These are phyloP conservation scores for Penicillium brevicompactum DNA, from an alignment of 2,329 filamentous ascomycete species.

Conservation along the genomic window DNA sequence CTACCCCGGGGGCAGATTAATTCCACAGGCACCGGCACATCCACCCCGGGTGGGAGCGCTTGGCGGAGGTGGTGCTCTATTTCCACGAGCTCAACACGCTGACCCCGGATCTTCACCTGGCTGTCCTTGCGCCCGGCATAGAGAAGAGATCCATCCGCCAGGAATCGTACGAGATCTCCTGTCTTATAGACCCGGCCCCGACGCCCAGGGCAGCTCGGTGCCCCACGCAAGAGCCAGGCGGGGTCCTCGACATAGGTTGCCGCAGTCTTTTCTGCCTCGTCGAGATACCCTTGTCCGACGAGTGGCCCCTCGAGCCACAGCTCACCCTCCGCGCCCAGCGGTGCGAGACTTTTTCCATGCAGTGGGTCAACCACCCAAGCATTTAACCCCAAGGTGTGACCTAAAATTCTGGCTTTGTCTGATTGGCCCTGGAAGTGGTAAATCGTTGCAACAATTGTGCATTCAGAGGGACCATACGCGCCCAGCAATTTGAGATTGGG, in stretches of 20 bases:
- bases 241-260: background rate
- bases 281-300: background rate
- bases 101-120: background rate
- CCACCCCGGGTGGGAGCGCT: background rate
- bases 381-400: background rate
- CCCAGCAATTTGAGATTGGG: background rate
- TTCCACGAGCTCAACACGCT: background rate
- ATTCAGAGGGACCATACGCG: conserved; percentile 1
- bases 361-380: background rate
- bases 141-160: background rate
- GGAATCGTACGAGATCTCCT: background rate
- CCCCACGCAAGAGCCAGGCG: background rate
- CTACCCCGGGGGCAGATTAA: background rate
- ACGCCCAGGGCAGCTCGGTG: background rate
- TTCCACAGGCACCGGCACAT: background rate
- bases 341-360: background rate
- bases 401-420: background rate
- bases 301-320: background rate
- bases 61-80: background rate
- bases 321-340: background rate
- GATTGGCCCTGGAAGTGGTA: background rate
- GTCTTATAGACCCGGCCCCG: background rate
- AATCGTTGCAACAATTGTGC: background rate
- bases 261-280: background rate
- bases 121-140: background rate